These are phyloP conservation scores for Adansonia digitata DNA, from an alignment of 345 rosid species.

Conservation along the genomic window DNA sequence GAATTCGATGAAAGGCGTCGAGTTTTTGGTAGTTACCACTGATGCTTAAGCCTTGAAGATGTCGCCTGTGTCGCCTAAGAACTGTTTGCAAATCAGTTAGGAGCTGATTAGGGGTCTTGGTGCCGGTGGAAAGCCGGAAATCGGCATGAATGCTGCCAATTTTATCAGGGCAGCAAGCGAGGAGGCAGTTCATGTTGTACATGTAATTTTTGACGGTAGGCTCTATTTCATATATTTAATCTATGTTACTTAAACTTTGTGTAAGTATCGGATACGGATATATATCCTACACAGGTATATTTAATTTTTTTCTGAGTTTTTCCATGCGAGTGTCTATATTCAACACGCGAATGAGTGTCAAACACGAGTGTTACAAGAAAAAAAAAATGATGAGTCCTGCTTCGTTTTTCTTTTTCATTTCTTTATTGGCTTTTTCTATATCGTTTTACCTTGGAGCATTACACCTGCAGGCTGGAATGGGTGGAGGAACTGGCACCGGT, in stretches of 20 bases:
- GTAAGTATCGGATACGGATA: too few species aligned
- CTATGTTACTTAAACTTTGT: too few species aligned
- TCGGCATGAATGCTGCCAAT: slow-evolving; percentile 88
- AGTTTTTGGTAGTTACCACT: slow-evolving; percentile 88
- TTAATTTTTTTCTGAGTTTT: too few species aligned
- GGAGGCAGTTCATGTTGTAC: slow-evolving; percentile 77
- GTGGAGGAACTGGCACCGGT: slow-evolving; percentile 98
- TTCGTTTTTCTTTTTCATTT: too few species aligned
- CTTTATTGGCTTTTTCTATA: neutral
- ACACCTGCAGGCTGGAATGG: slow-evolving; percentile 83
- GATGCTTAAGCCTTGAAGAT: slow-evolving; percentile 81
- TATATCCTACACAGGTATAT: too few species aligned
- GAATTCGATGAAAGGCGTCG: slow-evolving; percentile 80
- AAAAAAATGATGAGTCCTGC: too few species aligned
- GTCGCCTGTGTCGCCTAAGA: slow-evolving; percentile 73
- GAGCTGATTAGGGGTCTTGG: slow-evolving; percentile 93
- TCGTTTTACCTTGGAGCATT: slow-evolving; percentile 12
- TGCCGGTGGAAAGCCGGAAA: slow-evolving; percentile 94
- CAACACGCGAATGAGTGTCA: too few species aligned
- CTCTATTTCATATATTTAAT: slow-evolving; percentile 15
- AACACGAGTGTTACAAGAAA: too few species aligned
- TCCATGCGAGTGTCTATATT: too few species aligned
- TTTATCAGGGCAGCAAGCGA: slow-evolving; percentile 79
- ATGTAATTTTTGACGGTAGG: slow-evolving; percentile 94
- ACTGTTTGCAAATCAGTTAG: slow-evolving; percentile 79